Evolutionary conservation across 495 filamentous ascomycete genomes (phyloP), one percentile per base, ranked within the genome.

Genomic region (Articulospora tetracladia): DNA sequence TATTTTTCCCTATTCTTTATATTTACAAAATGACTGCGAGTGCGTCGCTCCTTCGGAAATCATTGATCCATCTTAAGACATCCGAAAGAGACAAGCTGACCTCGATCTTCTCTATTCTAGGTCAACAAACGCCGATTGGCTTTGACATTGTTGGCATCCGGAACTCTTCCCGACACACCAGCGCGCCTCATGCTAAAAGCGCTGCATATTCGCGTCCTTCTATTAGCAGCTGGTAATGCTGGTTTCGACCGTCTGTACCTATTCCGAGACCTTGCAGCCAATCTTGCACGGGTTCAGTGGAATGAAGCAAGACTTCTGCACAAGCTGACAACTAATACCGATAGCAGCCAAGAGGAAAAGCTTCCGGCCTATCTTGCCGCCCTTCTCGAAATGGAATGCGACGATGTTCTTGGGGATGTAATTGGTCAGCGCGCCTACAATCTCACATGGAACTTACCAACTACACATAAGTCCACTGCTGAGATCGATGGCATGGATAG

Each of bases 361-460:
- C 81, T 98, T 15, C 89, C 93, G 0, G 81, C 85, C 12, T 86
- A 98, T 69, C 79, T 98, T 4, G 79, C 82, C 1, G 76, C 81
- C 15, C 76, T 98, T 6, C 74, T 97, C 11, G 81, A 90, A 53
- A 81, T 86, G 27, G 88, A 93, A 19, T 90, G 85, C 63, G 89
- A 92, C 36, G 83, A 89, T 26, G 90, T 97, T 20, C 81, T 98
- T 69, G 84, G 84, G 58, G 81, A 87, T 55, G 74, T 75, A 60
- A 89, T 96, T 57, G 80, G 92, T 39, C 92, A 97, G 70, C 83
- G 92, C 49, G 92, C 92, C 1, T 91, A 92, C 62, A 96, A 96
- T 69, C 81, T 98, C 3, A 90, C 91, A 10, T 97, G 91, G 88
- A 95, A 96, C 68, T 81, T 82, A 55, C 84, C 83, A 7, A 93